These are phyloP conservation scores for Scopulariopsis brevicaulis DNA, from an alignment of 2,329 filamentous ascomycete species.

Conservation along the genomic window DNA sequence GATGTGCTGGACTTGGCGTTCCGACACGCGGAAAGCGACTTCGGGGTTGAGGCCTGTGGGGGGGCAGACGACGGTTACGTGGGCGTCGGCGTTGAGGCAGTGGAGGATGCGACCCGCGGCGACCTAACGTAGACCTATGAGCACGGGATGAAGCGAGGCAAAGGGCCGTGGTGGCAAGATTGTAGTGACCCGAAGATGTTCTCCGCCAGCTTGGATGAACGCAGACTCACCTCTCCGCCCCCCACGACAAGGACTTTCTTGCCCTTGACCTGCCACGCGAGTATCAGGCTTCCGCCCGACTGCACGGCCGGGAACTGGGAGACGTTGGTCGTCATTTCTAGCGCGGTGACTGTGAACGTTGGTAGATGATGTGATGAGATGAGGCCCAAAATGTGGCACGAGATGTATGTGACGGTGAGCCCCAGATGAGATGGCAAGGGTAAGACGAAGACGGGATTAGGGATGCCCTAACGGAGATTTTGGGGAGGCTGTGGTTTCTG, in stretches of 20 bases:
- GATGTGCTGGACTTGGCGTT: slow-evolving; percentile 66
- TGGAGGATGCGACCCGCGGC: slow-evolving; percentile 90
- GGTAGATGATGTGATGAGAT: not conserved
- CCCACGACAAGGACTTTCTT: slow-evolving; percentile 89
- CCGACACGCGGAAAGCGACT: slow-evolving; percentile 68
- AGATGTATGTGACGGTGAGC: not conserved
- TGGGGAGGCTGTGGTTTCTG: too few relatives aligned
- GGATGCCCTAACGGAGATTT: too few relatives aligned
- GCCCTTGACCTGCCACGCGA: slow-evolving; percentile 89
- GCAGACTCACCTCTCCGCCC: slow-evolving; percentile 71
- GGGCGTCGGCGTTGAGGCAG: slow-evolving; percentile 88
- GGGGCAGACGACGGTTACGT: slow-evolving; percentile 77
- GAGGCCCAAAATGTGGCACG: not conserved
- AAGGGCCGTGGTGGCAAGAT: not conserved
- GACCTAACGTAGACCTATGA: slow-evolving; percentile 46
- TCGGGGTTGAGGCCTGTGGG: slow-evolving; percentile 73
- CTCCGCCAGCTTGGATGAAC: not conserved
- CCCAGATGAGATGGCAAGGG: not conserved
- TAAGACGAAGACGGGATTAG: not conserved
- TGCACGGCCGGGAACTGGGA: slow-evolving; percentile 65
- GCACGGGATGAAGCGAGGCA: not conserved
- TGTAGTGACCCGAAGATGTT: not conserved
- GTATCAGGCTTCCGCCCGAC: slow-evolving; percentile 82
- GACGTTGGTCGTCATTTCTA: slow-evolving; percentile 12
- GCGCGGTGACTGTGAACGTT: not conserved